These are phyloP conservation scores for Diospyros kaki DNA, from an alignment of 148 eudicot genomes.

Conservation along the genomic window DNA sequence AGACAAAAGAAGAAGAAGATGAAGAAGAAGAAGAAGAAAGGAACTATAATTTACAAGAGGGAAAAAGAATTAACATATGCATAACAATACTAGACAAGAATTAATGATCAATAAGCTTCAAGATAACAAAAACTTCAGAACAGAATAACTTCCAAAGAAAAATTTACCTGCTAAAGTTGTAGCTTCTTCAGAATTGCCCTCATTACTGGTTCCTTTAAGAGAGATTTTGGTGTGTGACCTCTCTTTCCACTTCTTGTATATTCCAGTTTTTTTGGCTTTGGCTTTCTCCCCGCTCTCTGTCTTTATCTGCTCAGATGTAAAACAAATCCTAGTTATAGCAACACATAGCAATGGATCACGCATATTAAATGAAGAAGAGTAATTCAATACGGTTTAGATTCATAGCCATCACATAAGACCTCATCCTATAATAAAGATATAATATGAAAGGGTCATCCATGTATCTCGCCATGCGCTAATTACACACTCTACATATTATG, in stretches of 20 bases:
- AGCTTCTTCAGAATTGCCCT: constrained; percentile 34
- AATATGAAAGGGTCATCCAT: no score
- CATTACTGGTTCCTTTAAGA: constrained; percentile 44
- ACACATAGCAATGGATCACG: background rate
- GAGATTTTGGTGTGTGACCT: constrained; percentile 63
- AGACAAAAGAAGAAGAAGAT: no score
- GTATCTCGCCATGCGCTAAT: no score
- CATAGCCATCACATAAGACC: background rate
- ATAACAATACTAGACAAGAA: background rate
- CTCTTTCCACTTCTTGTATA: constrained; percentile 87
- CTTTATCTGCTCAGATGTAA: constrained; percentile 43
- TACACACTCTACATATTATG: no score
- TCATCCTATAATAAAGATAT: no score
- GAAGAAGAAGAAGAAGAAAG: background rate
- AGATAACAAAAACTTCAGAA: background rate
- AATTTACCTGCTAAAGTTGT: constrained; percentile 45
- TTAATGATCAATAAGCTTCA: background rate
- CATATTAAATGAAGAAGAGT: background rate
- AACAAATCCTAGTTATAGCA: background rate
- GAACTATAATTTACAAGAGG: background rate
- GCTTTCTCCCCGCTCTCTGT: constrained; percentile 82
- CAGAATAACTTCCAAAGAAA: background rate
- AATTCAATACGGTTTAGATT: background rate
- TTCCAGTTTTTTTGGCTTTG: constrained; percentile 71
- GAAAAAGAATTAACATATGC: background rate